A percentile compares a stretch with the other conserved stretches of the same genome.
Evolutionary conservation across 2,329 filamentous ascomycete species (phyloP).

Genomic region (Pseudopyrenochaeta lycopersici): DNA sequence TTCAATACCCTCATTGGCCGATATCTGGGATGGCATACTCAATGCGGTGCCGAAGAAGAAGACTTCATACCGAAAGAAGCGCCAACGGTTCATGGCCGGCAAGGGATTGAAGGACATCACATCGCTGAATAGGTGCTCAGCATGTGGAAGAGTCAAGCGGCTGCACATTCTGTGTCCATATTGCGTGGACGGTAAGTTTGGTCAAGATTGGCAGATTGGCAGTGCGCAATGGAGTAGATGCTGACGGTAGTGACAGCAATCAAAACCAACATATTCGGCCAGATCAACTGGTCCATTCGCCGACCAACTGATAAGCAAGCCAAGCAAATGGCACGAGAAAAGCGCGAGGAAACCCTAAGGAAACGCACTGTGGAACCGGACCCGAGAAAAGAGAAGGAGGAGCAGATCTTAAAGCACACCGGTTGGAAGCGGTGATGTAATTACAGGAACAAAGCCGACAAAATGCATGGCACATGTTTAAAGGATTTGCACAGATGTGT

Average conservation of each 20-base stretch:
- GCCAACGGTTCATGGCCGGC: slow-evolving; percentile 91
- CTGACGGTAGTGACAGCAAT: slow-evolving; percentile 35
- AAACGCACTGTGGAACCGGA: slow-evolving; percentile 26
- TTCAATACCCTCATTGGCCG: slow-evolving; percentile 64
- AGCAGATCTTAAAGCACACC: slow-evolving; percentile 38
- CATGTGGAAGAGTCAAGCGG: slow-evolving; percentile 86
- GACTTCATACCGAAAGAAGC: slow-evolving; percentile 95
- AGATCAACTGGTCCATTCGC: slow-evolving; percentile 36
- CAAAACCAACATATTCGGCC: slow-evolving; percentile 46
- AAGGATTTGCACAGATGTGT: not conserved
- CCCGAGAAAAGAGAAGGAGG: slow-evolving; percentile 36
- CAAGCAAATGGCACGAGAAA: slow-evolving; percentile 39
- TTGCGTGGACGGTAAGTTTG: slow-evolving; percentile 78
- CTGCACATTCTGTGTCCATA: slow-evolving; percentile 88
- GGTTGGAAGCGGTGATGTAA: slow-evolving; percentile 32
- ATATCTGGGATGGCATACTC: slow-evolving; percentile 92
- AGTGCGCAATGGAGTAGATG: not conserved
- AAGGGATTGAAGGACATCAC: slow-evolving; percentile 94
- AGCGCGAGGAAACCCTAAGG: slow-evolving; percentile 20
- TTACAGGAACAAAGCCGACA: not conserved
- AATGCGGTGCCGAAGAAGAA: slow-evolving; percentile 98
- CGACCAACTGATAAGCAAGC: slow-evolving; percentile 38
- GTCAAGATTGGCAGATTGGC: not conserved
- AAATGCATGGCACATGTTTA: not conserved
- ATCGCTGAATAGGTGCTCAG: slow-evolving; percentile 85